Base-by-base conservation (phyloP, 164 flowering plant genomes). In the Stephania yunnanensis region DNA sequence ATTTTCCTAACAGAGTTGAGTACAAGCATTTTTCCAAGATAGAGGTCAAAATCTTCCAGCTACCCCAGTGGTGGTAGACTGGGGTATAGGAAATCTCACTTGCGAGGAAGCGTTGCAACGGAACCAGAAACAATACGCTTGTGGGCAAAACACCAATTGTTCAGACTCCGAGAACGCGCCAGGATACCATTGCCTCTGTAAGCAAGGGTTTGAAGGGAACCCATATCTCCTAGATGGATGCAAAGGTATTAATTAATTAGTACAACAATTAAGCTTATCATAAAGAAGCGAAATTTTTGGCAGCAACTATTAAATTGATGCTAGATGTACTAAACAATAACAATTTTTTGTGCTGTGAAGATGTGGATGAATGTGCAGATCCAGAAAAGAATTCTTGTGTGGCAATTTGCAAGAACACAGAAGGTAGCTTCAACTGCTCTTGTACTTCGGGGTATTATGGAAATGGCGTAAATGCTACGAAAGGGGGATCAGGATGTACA, bases 171-270 rank as follows among this genome's bases (percentile, higher is more conserved):
- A 6, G 31, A 74, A 48, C 6, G 76, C 71, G n/a, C 61, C 53
- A 2, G 76, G 76, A 5, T 74, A 74, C 67, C 55, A 15, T 8
- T 74, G 76, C 46, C 64, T 22, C 30, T 74, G 76, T 58, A 53
- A 46, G 9, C 46, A 46, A 15, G 76, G 76, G 13, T 74, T 44
- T 45, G 70, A 65, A 36, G 76, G 76, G 20, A 74, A 74, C 25
- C 76, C 76, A 1, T 67, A 74, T 48, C 76, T 74, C 44, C 70
- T 19, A 20, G 17, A 30, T 8, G 76, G 76, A 74, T 74, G 76
- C 70, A 29, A 74, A 65, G 76, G 76, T 74, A 58, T 12, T 12
- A 48, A 7, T 48, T 48, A 36, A 36, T 48, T 48, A 12, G 53
- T 48, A 8, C 4, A 48, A 48, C 6, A 36, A 36, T 4, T 36